Evolutionary conservation across 257 asterid species (phyloP).

Genomic region (Plantago elongata): DNA sequence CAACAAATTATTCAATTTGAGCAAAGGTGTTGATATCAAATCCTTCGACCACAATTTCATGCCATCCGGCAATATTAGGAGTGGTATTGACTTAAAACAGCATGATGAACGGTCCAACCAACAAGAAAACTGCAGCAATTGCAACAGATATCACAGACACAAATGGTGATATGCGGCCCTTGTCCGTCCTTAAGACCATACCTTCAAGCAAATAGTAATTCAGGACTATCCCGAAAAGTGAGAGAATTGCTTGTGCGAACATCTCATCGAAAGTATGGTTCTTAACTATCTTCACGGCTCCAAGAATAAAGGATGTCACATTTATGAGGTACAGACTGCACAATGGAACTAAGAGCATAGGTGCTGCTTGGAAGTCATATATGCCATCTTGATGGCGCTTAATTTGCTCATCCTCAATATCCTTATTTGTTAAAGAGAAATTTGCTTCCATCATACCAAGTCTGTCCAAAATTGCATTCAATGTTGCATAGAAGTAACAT

Average conservation of each 20-base stretch:
- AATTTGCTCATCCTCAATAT: conserved; percentile 40
- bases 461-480: conserved; percentile 37
- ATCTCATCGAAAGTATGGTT: conserved; percentile 19
- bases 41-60: not conserved
- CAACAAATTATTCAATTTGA: not conserved
- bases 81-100: conserved; percentile 3
- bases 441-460: conserved; percentile 43
- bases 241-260: conserved; percentile 32
- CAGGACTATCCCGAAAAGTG: conserved; percentile 37
- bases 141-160: conserved; percentile 25
- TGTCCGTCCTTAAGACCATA: conserved; percentile 54
- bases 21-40: not conserved
- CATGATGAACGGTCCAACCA: conserved; percentile 23
- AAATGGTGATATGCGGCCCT: conserved; percentile 32
- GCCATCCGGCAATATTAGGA: not conserved
- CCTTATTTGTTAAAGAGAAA: conserved; percentile 60
- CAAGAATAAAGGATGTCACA: conserved; percentile 29
- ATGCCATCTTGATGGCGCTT: conserved; percentile 37
- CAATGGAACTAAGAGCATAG: conserved; percentile 39
- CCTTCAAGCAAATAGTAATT: conserved; percentile 60
- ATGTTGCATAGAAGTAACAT: conserved; percentile 41
- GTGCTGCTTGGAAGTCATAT: conserved; percentile 48
- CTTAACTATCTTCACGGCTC: conserved; percentile 23
- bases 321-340: conserved; percentile 45
- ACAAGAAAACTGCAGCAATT: conserved; percentile 15